Evolutionary conservation across 2,329 filamentous ascomycete species (phyloP), one percentile per base, ranked within the genome.

Genomic region (Penicillium palitans): DNA sequence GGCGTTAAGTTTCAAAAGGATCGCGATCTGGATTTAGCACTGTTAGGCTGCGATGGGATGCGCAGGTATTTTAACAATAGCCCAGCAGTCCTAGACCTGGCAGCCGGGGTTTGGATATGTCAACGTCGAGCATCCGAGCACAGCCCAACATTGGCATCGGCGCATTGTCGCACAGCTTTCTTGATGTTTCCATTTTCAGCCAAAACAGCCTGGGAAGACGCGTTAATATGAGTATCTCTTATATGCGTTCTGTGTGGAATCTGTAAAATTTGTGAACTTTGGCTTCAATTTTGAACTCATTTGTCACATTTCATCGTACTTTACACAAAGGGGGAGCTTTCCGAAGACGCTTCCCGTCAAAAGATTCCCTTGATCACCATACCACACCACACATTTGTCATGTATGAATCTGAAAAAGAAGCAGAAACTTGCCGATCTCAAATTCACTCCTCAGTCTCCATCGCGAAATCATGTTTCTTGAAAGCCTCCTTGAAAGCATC

Each of bases 381-480:
- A 9, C 5, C 45, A 44, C 19, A 37, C 19, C 37, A 42, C 27
- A 29, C 19, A 33, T 24, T 15, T 50, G 39, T 13, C 46, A 50
- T 35, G 21, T 17, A 21, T 29, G 19, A 12, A 42, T 8, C 7
- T 12, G 21, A 27, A 29, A 35, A 13, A 12, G 17, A 40, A 45
- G 13, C 42, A 25, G 6, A 35, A 41, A 39, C n/a, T 44, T 37
- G 31, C 10, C 12, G 6, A 37, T 33, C 21, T 25, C 7, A 19
- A 21, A 15, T 21, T 52, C 37, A 60, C 35, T 56, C 50, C 52
- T 61, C 61, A 46, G 63, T 70, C 57, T 76, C 70, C 61, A 81
- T 65, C 42, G 90, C 89, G 73, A 97, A 97, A 74, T 99, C 93
- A 83, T 90, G 97, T 33, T 85, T 81, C 75, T 90, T 87, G 71